Conservation (phyloP, 352 stramenopile genomes). For the Globisporangium uncinulatum region DNA sequence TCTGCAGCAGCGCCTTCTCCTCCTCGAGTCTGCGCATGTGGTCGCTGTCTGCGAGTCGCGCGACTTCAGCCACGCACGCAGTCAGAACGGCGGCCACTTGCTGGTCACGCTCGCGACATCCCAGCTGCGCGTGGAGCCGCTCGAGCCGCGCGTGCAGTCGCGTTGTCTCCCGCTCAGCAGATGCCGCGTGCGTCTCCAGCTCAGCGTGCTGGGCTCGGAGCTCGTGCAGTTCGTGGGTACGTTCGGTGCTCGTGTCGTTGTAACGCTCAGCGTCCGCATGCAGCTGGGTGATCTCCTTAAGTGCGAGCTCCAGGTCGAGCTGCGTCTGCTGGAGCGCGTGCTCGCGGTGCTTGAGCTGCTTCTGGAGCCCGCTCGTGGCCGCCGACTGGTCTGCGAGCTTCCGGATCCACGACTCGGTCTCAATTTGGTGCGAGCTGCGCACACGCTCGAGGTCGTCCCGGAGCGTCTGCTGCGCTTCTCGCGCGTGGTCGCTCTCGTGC, state of each 20-base stretch:
- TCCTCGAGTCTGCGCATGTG: conserved; percentile 52
- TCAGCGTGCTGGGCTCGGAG: conserved; percentile 23
- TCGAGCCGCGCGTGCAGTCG: conserved; percentile 36
- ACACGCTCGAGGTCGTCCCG: conserved; percentile 28
- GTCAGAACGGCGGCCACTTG: conserved; percentile 53
- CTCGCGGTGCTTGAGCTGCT: conserved; percentile 38
- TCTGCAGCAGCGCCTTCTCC: conserved; percentile 64
- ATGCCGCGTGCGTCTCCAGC: conserved; percentile 22
- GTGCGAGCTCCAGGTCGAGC: conserved; percentile 34
- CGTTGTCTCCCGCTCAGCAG: conserved; percentile 25
- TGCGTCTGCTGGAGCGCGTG: conserved; percentile 30
- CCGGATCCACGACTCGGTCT: conserved; percentile 63
- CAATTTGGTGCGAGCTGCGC: conserved; percentile 26
- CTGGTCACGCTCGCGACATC: conserved; percentile 29
- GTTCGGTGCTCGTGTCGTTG: conserved; percentile 15
- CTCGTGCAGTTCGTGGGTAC: conserved; percentile 17
- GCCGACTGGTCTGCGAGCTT: conserved; percentile 54
- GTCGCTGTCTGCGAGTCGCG: conserved; percentile 47
- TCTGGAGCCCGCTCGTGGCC: conserved; percentile 47
- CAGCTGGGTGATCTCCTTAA: conserved; percentile 41
- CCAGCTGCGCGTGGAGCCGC: conserved; percentile 57
- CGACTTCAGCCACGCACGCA: conserved; percentile 51
- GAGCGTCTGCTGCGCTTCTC: conserved; percentile 30
- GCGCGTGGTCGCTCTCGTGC: conserved; percentile 26
- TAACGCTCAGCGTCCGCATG: conserved; percentile 29